phyloP scores from a whole-genome alignment of 2,329 filamentous ascomycete genomes.

The Clarireedia monteithiana region DNA sequence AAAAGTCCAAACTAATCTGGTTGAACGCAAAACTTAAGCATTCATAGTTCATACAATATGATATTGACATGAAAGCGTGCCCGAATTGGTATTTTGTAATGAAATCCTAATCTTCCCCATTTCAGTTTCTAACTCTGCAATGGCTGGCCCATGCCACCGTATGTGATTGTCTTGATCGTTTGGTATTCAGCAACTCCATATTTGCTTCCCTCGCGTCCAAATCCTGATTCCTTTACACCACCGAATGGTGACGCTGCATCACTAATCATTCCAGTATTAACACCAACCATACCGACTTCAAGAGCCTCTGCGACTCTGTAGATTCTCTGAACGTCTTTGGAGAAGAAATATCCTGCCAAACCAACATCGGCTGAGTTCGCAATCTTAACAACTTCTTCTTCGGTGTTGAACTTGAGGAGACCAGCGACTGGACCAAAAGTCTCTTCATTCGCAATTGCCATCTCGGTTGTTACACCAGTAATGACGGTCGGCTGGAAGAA shows the following conservation, averaged over 20 bases:
- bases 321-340: constrained; percentile 50
- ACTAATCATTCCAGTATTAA: constrained; percentile 64
- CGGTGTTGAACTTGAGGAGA: constrained; percentile 79
- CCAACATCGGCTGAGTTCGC: constrained; percentile 82
- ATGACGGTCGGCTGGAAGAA: constrained; percentile 90
- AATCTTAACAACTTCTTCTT: constrained; percentile 77
- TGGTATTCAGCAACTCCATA: constrained; percentile 46
- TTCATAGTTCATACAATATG: no score
- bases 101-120: background rate
- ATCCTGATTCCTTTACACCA: constrained; percentile 49
- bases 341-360: constrained; percentile 92
- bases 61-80: no score
- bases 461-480: constrained; percentile 74
- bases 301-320: constrained; percentile 59
- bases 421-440: constrained; percentile 94
- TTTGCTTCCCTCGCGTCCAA: constrained; percentile 47
- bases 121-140: constrained; percentile 34
- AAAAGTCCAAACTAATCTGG: no score
- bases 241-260: constrained; percentile 48
- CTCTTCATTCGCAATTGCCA: constrained; percentile 81
- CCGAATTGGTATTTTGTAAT: no score
- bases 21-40: no score
- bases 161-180: constrained; percentile 39
- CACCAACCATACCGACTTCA: constrained; percentile 81
- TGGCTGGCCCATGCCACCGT: constrained; percentile 54